phyloP scores from a whole-genome alignment of 495 filamentous ascomycete species.

The Penicillium malachiteum region DNA sequence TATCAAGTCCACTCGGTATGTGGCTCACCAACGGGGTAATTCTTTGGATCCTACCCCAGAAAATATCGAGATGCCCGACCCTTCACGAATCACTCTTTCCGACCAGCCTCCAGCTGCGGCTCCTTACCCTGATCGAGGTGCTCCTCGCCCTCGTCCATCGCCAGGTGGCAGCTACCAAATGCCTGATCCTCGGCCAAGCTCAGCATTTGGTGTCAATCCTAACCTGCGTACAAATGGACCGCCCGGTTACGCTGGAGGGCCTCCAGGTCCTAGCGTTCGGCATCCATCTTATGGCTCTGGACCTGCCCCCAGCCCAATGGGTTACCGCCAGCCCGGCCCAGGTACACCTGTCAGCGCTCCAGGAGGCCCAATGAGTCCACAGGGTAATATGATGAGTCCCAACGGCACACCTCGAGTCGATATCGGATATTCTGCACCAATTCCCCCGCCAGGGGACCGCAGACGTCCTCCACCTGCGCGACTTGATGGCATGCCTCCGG shows the following conservation, averaged over 20 bases:
- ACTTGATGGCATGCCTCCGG: slow-evolving; percentile 32
- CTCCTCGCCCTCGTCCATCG: slow-evolving; percentile 48
- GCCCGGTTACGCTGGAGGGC: slow-evolving; percentile 24
- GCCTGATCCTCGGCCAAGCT: slow-evolving; percentile 55
- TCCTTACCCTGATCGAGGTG: slow-evolving; percentile 40
- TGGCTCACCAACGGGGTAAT: slow-evolving; percentile 68
- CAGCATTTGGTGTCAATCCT: slow-evolving; percentile 65
- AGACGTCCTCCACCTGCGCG: slow-evolving; percentile 36
- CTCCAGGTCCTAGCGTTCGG: slow-evolving; percentile 19
- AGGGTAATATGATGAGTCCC: slow-evolving; percentile 24
- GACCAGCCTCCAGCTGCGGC: slow-evolving; percentile 42
- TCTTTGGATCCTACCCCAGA: slow-evolving; percentile 55
- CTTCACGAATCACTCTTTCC: slow-evolving; percentile 45
- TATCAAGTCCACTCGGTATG: slow-evolving; percentile 85
- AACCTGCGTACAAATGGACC: slow-evolving; percentile 47
- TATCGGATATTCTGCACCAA: slow-evolving; percentile 54
- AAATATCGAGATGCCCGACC: slow-evolving; percentile 73
- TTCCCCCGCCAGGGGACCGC: slow-evolving; percentile 41
- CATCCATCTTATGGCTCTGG: slow-evolving; percentile 37
- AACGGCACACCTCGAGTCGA: slow-evolving; percentile 44
- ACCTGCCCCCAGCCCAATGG: slow-evolving; percentile 27
- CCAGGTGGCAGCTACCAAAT: slow-evolving; percentile 54
- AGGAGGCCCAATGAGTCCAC: slow-evolving; percentile 31
- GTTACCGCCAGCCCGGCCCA: slow-evolving; percentile 39
- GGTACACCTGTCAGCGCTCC: slow-evolving; percentile 31